Conservation (phyloP, 345 rosid species). For the Brassica nigra region DNA sequence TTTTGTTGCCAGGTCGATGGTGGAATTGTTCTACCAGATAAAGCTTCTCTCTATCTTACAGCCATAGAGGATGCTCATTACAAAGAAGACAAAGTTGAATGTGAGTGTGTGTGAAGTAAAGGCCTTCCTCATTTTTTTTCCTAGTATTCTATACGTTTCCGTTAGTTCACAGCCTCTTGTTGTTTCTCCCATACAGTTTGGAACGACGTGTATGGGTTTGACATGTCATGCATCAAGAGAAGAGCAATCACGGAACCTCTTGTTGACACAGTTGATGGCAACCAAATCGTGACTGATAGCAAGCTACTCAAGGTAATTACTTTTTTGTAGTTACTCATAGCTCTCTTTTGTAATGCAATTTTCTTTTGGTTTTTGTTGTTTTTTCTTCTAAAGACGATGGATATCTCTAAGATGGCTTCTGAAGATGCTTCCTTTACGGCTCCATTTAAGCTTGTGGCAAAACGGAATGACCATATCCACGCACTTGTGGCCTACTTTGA, state of each 20-base stretch:
- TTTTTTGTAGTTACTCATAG: background rate
- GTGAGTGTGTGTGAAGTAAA: conserved; percentile 47
- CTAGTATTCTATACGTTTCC: background rate
- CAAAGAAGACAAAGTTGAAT: conserved; percentile 92
- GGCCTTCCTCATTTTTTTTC: background rate
- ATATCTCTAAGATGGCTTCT: conserved; percentile 86
- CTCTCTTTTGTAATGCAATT: conserved; percentile 10
- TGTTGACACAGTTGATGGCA: conserved; percentile 83
- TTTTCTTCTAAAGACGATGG: conserved; percentile 71
- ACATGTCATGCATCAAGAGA: conserved; percentile 97
- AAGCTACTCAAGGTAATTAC: conserved; percentile 67
- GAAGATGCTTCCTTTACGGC: conserved; percentile 94
- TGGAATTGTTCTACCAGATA: conserved; percentile 84
- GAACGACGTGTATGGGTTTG: conserved; percentile 85
- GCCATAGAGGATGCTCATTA: conserved; percentile 96
- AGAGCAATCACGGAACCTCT: conserved; percentile 94
- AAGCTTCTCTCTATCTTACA: conserved; percentile 80
- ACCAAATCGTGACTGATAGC: conserved; percentile 83
- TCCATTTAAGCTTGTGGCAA: conserved; percentile 81
- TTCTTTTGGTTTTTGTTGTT: background rate
- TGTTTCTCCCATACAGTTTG: conserved; percentile 54
- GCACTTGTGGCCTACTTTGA: conserved; percentile 95
- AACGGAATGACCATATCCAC: conserved; percentile 84
- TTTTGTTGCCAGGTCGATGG: conserved; percentile 54
- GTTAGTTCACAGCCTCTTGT: background rate